phyloP scores from a whole-genome alignment of 1,284 basidiomycete genomes.

The Apiotrichum mycotoxinovorans region DNA sequence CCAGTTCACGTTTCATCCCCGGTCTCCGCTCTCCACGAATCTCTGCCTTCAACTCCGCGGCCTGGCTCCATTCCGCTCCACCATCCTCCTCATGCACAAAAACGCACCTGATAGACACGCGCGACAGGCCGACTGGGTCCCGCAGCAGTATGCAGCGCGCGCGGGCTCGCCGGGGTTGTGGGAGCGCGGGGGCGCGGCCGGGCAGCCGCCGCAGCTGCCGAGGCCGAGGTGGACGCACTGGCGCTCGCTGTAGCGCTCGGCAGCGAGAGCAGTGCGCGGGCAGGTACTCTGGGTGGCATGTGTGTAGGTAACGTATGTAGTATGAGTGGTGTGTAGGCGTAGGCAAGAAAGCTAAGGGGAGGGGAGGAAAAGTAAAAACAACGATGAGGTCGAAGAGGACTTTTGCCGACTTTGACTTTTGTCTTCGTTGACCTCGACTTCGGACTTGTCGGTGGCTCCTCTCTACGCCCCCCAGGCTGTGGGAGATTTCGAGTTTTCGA shows the following conservation, averaged over 20 bases:
- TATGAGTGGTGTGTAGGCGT: background rate
- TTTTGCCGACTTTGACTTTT: no score
- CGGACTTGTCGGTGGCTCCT: background rate
- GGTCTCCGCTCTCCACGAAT: no score
- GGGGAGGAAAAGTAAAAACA: background rate
- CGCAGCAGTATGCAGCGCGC: slow-evolving; percentile 8
- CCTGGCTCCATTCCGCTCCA: no score
- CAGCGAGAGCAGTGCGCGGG: slow-evolving; percentile 14
- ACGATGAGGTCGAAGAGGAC: background rate
- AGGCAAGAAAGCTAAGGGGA: background rate
- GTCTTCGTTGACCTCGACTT: no score
- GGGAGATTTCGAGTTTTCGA: background rate
- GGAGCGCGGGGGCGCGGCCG: background rate
- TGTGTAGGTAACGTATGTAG: background rate
- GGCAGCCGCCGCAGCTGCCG: background rate
- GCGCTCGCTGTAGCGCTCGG: slow-evolving; percentile 2
- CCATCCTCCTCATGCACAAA: no score
- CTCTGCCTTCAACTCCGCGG: background rate
- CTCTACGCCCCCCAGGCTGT: no score
- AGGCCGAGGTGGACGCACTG: background rate
- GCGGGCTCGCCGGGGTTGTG: background rate
- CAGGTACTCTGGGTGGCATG: slow-evolving; percentile 19
- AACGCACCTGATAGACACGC: background rate
- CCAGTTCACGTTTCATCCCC: no score
- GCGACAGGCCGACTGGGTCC: background rate